These are phyloP conservation scores for Cyberlindnera suaveolens DNA, from an alignment of 805 yeast species.

Conservation along the genomic window DNA sequence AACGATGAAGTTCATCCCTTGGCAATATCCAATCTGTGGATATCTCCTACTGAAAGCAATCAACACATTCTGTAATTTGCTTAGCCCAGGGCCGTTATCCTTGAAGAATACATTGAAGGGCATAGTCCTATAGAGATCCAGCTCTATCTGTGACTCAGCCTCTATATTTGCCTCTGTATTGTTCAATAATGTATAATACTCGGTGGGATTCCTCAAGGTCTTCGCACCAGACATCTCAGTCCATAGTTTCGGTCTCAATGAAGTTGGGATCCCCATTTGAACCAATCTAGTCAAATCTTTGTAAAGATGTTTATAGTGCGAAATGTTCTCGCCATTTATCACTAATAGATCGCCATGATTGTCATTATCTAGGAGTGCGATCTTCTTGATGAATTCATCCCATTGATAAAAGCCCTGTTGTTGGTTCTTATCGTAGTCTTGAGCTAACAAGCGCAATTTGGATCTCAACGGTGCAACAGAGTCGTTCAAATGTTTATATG, in stretches of 20 bases:
- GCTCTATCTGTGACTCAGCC: constrained; percentile 42
- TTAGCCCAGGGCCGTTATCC: constrained; percentile 48
- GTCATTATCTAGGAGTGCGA: constrained; percentile 22
- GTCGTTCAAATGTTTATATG: constrained; percentile 9
- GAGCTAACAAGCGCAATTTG: constrained; percentile 25
- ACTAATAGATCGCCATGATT: constrained; percentile 31
- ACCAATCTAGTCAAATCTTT: constrained; percentile 32
- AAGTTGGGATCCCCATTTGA: constrained; percentile 41
- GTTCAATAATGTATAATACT: constrained; percentile 31
- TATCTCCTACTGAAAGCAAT: constrained; percentile 43
- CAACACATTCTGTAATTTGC: constrained; percentile 38
- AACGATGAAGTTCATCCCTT: constrained; percentile 56
- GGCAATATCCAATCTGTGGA: constrained; percentile 48
- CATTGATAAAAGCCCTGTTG: constrained; percentile 34
- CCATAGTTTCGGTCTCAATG: constrained; percentile 44
- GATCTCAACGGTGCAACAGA: constrained; percentile 1
- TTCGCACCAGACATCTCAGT: constrained; percentile 47
- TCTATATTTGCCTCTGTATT: constrained; percentile 21
- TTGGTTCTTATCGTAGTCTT: constrained; percentile 38
- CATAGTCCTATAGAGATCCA: constrained; percentile 50
- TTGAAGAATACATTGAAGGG: constrained; percentile 49
- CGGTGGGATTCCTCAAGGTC: constrained; percentile 38
- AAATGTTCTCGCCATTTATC: constrained; percentile 32
- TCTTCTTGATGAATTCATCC: constrained; percentile 37
- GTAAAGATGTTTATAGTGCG: constrained; percentile 18